phyloP scores from a whole-genome alignment of 2,329 filamentous ascomycete genomes.

The Cercospora berteroae region DNA sequence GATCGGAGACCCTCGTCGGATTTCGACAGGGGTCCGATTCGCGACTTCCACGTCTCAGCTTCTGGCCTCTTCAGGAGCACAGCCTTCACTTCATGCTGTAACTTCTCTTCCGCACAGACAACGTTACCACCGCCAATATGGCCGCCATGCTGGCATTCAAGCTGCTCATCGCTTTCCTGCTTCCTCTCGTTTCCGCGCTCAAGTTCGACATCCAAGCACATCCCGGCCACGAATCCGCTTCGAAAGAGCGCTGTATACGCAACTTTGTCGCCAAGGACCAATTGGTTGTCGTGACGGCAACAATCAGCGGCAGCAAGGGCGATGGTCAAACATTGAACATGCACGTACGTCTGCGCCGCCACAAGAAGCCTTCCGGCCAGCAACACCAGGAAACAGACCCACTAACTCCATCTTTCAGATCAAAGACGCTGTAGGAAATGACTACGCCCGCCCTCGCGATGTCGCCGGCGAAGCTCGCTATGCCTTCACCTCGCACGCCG shows the following conservation, averaged over 20 bases:
- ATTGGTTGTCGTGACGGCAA: constrained; percentile 91
- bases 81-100: background rate
- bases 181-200: constrained; percentile 61
- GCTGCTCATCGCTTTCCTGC: constrained; percentile 41
- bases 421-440: constrained; percentile 90
- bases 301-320: constrained; percentile 76
- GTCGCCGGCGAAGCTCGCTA: constrained; percentile 88
- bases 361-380: background rate
- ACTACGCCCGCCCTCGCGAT: constrained; percentile 89
- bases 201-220: constrained; percentile 89
- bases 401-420: constrained; percentile 59
- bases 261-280: constrained; percentile 94
- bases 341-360: constrained; percentile 62
- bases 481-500: constrained; percentile 88
- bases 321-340: constrained; percentile 95
- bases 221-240: constrained; percentile 58
- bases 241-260: constrained; percentile 83
- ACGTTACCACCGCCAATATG: constrained; percentile 4
- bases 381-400: background rate
- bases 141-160: constrained; percentile 5
- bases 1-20: background rate
- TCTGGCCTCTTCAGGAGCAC: constrained; percentile 1
- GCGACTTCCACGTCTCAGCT: background rate
- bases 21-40: background rate
- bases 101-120: background rate